These are phyloP conservation scores for Hymenoscyphus infarciens DNA, from an alignment of 2,329 filamentous ascomycete species.

Conservation along the genomic window DNA sequence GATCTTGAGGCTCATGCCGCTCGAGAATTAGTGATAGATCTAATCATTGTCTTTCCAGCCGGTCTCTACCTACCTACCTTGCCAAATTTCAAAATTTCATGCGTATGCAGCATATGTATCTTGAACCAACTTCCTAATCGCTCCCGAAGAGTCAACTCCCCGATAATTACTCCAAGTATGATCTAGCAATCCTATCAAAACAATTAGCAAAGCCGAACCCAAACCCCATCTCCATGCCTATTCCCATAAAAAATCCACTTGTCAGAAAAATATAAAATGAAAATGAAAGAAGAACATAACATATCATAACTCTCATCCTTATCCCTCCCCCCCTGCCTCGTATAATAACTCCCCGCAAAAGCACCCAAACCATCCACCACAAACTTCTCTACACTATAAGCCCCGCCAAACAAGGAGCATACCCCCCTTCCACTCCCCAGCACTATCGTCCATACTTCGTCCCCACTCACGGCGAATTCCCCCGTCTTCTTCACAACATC, in stretches of 20 bases:
- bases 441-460: constrained; percentile 44
- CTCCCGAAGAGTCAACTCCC: constrained; percentile 8
- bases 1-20: no score
- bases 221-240: not conserved
- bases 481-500: constrained; percentile 38
- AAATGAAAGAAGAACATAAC: constrained; percentile 6
- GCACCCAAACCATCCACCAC: constrained; percentile 56
- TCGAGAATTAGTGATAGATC: no score
- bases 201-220: not conserved
- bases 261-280: not conserved
- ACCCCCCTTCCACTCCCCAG: constrained; percentile 45
- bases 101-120: constrained; percentile 17
- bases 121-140: constrained; percentile 14
- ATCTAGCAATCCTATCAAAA: constrained; percentile 15
- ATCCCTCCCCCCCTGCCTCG: constrained; percentile 48
- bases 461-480: constrained; percentile 42
- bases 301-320: constrained; percentile 55
- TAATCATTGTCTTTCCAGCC: no score
- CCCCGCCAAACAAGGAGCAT: constrained; percentile 47
- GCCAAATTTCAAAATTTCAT: not conserved
- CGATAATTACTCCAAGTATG: constrained; percentile 19
- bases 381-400: constrained; percentile 38
- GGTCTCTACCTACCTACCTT: no score
- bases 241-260: not conserved
- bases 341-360: constrained; percentile 57